These are phyloP conservation scores for Cladosporium sp. DNA, from an alignment of 2,329 filamentous ascomycete species.

Conservation along the genomic window DNA sequence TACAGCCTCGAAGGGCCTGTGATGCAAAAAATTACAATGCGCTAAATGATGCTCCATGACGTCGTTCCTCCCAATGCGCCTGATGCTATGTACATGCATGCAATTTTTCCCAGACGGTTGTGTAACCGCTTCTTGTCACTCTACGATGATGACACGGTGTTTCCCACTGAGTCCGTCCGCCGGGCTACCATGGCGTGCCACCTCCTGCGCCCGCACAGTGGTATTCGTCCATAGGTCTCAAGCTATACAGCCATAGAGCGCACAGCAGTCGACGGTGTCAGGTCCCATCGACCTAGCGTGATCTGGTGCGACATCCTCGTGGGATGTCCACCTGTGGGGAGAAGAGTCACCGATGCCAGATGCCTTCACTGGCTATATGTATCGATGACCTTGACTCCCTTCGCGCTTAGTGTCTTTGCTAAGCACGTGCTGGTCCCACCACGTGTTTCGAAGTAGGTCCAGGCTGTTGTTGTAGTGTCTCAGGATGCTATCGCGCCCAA, in stretches of 20 bases:
- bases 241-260: not conserved
- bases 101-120: not conserved
- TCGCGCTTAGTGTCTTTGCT: too few relatives aligned
- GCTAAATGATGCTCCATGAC: not conserved
- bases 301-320: not conserved
- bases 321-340: not conserved
- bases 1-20: not conserved
- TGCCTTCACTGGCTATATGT: not conserved
- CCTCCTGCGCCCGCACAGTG: conserved; percentile 5
- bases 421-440: not conserved
- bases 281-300: not conserved
- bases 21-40: not conserved
- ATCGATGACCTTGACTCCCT: not conserved
- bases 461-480: not conserved
- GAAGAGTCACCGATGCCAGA: not conserved
- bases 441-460: not conserved
- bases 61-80: not conserved
- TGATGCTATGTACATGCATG: not conserved
- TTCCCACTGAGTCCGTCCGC: not conserved
- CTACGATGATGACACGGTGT: not conserved
- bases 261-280: not conserved
- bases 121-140: not conserved
- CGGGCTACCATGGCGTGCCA: not conserved
- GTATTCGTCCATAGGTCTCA: not conserved
- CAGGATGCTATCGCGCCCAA: not conserved